Conservation (phyloP, 192 early-diverging fungal species). For the Coemansia sp. region DNA sequence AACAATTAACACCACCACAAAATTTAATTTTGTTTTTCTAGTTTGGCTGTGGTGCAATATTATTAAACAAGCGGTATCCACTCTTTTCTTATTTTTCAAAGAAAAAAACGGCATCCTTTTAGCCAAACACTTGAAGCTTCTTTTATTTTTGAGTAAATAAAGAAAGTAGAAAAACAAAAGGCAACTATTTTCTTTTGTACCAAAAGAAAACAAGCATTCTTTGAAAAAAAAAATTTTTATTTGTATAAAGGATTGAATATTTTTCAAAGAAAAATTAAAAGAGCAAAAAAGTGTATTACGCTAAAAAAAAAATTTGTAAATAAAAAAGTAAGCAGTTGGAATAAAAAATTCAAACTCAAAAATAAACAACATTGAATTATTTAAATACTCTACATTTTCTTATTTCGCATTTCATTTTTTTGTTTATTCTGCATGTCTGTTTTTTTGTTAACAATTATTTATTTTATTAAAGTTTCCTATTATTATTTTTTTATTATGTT, state of each 20-base stretch:
- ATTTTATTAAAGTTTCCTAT: too few species aligned
- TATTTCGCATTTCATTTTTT: constrained; percentile 18
- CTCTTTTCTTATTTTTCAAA: too few species aligned
- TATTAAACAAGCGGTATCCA: too few species aligned
- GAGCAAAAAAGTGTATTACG: too few species aligned
- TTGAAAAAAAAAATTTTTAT: not conserved
- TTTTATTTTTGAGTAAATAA: not conserved
- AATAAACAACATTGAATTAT: constrained; percentile 4
- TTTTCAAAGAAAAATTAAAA: too few species aligned
- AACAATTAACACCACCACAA: too few species aligned
- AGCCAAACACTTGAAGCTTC: not conserved
- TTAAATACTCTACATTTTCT: not conserved
- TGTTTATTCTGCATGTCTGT: too few species aligned
- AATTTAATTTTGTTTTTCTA: too few species aligned
- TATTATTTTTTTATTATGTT: too few species aligned
- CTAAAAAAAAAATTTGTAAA: not conserved
- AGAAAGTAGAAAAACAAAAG: not conserved
- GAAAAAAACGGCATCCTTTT: not conserved
- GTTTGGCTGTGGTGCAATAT: too few species aligned
- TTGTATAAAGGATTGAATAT: not conserved
- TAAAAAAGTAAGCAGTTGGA: not conserved
- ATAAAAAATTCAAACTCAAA: not conserved
- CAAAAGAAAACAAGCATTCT: not conserved
- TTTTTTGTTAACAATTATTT: too few species aligned
- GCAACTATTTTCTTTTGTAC: not conserved